These are phyloP conservation scores for Xylaria scruposa DNA, from an alignment of 495 filamentous ascomycete genomes.

Conservation along the genomic window DNA sequence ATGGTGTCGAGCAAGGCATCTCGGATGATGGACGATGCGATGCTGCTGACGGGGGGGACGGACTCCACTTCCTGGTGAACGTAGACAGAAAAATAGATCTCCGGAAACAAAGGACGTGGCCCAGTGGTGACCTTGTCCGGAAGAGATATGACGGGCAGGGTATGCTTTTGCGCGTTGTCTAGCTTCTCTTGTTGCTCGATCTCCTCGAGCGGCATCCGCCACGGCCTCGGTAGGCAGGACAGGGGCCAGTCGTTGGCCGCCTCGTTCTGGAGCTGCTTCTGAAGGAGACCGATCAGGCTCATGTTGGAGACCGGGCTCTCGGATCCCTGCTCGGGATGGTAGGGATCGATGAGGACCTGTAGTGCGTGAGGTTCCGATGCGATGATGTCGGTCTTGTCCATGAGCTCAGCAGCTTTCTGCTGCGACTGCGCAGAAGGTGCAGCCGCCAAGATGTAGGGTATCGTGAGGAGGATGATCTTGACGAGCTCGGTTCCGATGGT, in stretches of 20 bases:
- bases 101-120: constrained; percentile 79
- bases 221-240: constrained; percentile 83
- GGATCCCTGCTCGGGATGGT: constrained; percentile 60
- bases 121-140: constrained; percentile 78
- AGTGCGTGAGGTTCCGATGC: constrained; percentile 82
- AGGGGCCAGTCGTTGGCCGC: constrained; percentile 73
- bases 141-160: constrained; percentile 74
- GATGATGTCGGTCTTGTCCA: constrained; percentile 93
- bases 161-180: constrained; percentile 68
- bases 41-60: constrained; percentile 76
- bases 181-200: constrained; percentile 61
- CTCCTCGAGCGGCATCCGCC: constrained; percentile 64
- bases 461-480: constrained; percentile 91
- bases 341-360: constrained; percentile 84
- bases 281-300: constrained; percentile 83
- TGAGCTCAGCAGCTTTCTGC: constrained; percentile 73
- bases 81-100: constrained; percentile 93
- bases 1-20: constrained; percentile 92
- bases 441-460: constrained; percentile 87
- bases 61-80: constrained; percentile 88
- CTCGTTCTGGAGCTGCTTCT: constrained; percentile 81
- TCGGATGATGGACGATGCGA: constrained; percentile 80
- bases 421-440: constrained; percentile 66
- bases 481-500: constrained; percentile 89
- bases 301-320: constrained; percentile 47